Evolutionary conservation across 805 yeast species (phyloP).

Genomic region (Saitoella complicata): DNA sequence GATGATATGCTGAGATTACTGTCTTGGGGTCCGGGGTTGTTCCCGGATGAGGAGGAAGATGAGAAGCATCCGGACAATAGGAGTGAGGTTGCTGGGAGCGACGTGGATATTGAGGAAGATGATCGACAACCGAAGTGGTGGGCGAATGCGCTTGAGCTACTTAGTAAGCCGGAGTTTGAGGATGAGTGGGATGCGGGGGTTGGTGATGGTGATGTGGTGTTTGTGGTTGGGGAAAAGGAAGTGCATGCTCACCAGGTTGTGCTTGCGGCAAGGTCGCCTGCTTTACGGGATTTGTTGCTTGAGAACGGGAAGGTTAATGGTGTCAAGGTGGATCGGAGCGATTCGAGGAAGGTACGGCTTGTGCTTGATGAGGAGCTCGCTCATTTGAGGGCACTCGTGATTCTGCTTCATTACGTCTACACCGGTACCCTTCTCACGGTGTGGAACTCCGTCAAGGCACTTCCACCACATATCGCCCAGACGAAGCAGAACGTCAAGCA

Average conservation of each 20-base stretch:
- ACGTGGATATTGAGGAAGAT: too few relatives aligned
- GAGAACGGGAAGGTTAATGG: background rate
- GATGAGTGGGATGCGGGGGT: too few relatives aligned
- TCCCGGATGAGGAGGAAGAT: conserved; percentile 22
- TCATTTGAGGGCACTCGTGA: conserved; percentile 19
- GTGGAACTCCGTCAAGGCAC: conserved; percentile 25
- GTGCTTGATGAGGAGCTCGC: conserved; percentile 3
- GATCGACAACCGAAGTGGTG: too few relatives aligned
- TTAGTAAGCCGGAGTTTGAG: too few relatives aligned
- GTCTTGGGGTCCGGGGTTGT: too few relatives aligned
- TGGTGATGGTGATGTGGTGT: background rate
- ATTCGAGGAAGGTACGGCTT: background rate
- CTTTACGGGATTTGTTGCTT: conserved; percentile 14
- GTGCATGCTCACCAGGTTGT: conserved; percentile 11
- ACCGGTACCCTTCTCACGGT: conserved; percentile 30
- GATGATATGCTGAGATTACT: conserved; percentile 35
- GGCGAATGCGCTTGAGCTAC: too few relatives aligned
- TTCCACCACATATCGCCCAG: conserved; percentile 14
- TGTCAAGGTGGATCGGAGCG: conserved; percentile 1
- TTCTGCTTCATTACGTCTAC: conserved; percentile 35
- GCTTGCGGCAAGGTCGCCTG: conserved; percentile 8
- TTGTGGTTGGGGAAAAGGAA: conserved; percentile 9
- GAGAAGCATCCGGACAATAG: too few relatives aligned
- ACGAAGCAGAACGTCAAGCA: conserved; percentile 15
- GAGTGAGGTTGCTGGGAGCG: too few relatives aligned